Base-by-base conservation (phyloP, 441 rosid species). In the Capsella rubella region DNA sequence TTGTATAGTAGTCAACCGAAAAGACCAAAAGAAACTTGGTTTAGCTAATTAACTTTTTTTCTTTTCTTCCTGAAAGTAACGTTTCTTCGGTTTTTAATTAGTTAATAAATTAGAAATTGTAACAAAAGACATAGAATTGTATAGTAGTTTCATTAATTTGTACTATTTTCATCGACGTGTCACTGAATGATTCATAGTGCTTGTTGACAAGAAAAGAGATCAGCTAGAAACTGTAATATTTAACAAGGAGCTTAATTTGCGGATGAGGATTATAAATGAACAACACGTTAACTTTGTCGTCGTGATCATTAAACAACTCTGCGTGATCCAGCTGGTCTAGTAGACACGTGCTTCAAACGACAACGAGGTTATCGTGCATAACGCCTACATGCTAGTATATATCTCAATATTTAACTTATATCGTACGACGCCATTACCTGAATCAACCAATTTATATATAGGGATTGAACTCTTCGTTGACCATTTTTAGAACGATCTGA, bases 301-400 rank as follows among this genome's bases (percentile, higher is more conserved):
- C 45, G 53, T 61, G 40, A 60, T 15, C 18, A 46, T 51, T 16
- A 71, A 50, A 28, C 4, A 43, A 37, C 4, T 10, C 42, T 16
- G 50, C 67, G 39, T 71, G 63, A 47, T 43, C 47, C 1, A 12
- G 47, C 28, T 53, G 37, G 55, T 55, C 12, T 50, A 28, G 25
- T 50, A 28, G 25, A 60, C 76, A 62, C 62, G 63, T 72, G 63
- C 37, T 63, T 63, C 32, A 43, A 52, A 62, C 61, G 27, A 62
- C 32, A 61, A 49, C 28, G 51, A 60, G 51, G n/a, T 71, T 59
- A 39, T 15, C 29, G 40, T 70, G 35, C 45, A 1, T 47, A n/a
- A 35, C 58, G 13, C 27, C 8, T 50, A 10, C 4, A 50, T 37
- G 9, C 45, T 12, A 13, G 1, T 13, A 4, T 13, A 42, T 11